A percentile compares a stretch with the other conserved stretches of the same genome.
phyloP scores from a whole-genome alignment of 768 basidiomycete species.

The Megacollybia marginata region DNA sequence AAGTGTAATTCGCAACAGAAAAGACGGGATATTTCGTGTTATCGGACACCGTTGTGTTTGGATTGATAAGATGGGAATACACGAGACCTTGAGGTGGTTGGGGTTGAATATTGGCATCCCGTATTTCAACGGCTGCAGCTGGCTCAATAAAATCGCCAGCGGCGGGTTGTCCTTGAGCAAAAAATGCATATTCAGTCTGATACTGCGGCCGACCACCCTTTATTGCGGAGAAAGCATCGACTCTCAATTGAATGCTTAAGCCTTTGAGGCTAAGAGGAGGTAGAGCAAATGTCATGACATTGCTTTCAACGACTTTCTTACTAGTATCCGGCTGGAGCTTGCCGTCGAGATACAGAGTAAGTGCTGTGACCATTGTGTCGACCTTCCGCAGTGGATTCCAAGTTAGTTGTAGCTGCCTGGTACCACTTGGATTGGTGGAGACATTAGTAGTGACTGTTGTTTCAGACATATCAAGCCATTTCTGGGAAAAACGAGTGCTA shows the following conservation, averaged over 20 bases:
- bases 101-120: too few relatives aligned
- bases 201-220: not conserved
- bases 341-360: not conserved
- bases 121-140: too few relatives aligned
- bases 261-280: not conserved
- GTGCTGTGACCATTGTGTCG: not conserved
- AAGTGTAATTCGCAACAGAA: too few relatives aligned
- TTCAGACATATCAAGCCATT: too few relatives aligned
- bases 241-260: not conserved
- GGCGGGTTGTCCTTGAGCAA: not conserved
- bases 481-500: too few relatives aligned
- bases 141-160: not conserved
- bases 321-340: not conserved
- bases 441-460: too few relatives aligned
- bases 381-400: not conserved
- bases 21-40: not conserved
- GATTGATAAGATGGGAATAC: too few relatives aligned
- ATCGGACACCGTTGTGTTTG: too few relatives aligned
- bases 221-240: not conserved
- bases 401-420: not conserved
- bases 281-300: not conserved
- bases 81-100: too few relatives aligned
- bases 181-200: not conserved
- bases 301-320: not conserved
- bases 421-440: too few relatives aligned